Conservation (phyloP, 2,329 filamentous ascomycete genomes). For the Trichoderma sp. region DNA sequence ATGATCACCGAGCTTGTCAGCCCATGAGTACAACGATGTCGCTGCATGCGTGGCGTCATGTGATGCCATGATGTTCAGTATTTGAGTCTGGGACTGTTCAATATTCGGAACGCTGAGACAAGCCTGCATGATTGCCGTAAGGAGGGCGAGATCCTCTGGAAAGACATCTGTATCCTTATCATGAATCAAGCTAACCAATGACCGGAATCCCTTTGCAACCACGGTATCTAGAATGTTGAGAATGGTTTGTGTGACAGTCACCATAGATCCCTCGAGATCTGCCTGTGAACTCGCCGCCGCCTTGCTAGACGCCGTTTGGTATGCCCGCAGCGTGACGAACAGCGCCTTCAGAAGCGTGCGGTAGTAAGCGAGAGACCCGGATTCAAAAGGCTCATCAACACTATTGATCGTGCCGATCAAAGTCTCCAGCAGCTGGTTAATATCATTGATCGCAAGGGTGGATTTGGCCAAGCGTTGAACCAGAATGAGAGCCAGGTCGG, state of each 20-base stretch:
- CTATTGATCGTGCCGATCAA: slow-evolving; percentile 52
- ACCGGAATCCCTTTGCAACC: slow-evolving; percentile 77
- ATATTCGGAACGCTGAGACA: slow-evolving; percentile 76
- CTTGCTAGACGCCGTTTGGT: slow-evolving; percentile 42
- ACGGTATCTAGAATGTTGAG: slow-evolving; percentile 77
- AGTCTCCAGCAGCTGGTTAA: slow-evolving; percentile 49
- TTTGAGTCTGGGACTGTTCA: slow-evolving; percentile 65
- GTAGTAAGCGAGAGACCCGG: slow-evolving; percentile 65
- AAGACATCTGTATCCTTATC: slow-evolving; percentile 59
- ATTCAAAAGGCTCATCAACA: slow-evolving; percentile 52
- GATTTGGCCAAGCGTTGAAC: slow-evolving; percentile 72
- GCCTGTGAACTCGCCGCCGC: slow-evolving; percentile 32
- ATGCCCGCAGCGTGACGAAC: slow-evolving; percentile 73
- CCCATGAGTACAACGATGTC: slow-evolving; percentile 87
- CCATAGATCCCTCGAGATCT: slow-evolving; percentile 35
- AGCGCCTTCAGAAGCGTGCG: slow-evolving; percentile 79
- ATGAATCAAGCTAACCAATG: slow-evolving; percentile 78
- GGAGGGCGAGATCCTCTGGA: slow-evolving; percentile 78
- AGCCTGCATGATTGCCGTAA: slow-evolving; percentile 85
- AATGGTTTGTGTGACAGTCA: slow-evolving; percentile 57
- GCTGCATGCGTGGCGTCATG: slow-evolving; percentile 78
- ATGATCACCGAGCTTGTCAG: slow-evolving; percentile 73
- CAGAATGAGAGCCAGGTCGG: slow-evolving; percentile 77
- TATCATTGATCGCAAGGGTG: slow-evolving; percentile 47
- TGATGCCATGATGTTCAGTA: slow-evolving; percentile 65